phyloP scores from a whole-genome alignment of 495 filamentous ascomycete genomes.

The Penicillium waksmanii region DNA sequence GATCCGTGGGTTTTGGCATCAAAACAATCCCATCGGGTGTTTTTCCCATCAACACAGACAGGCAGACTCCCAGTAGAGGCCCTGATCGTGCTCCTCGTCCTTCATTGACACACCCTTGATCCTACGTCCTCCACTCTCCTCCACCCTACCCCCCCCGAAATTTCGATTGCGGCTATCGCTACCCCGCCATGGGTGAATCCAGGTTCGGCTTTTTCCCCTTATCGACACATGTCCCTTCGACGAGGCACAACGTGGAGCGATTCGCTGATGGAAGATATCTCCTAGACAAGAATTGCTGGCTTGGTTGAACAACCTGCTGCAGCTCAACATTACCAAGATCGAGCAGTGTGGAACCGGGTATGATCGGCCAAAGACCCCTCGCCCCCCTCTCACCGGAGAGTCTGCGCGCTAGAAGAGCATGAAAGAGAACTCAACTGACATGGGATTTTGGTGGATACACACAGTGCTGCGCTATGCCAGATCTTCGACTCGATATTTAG shows the following conservation, averaged over 20 bases:
- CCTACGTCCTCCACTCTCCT: conserved; percentile 1
- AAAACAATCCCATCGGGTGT: conserved; percentile 41
- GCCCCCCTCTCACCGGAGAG: conserved; percentile 3
- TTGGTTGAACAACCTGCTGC: conserved; percentile 97
- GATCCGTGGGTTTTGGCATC: conserved; percentile 50
- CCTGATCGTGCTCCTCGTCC: conserved; percentile 18
- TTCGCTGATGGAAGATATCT: conserved; percentile 10
- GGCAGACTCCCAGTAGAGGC: conserved; percentile 24
- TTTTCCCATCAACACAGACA: conserved; percentile 36
- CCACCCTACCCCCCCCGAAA: conserved; percentile 1
- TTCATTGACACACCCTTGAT: background rate
- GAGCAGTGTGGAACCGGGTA: conserved; percentile 99
- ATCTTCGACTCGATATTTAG: conserved; percentile 96
- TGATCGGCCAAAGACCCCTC: conserved; percentile 43
- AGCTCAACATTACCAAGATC: conserved; percentile 96
- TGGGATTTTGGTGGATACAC: conserved; percentile 5
- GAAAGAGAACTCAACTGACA: conserved; percentile 26
- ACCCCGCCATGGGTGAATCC: conserved; percentile 61
- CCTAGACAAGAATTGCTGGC: conserved; percentile 90
- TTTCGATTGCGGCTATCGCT: conserved; percentile 22
- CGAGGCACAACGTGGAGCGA: background rate
- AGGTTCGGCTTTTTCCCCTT: conserved; percentile 44
- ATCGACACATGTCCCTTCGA: conserved; percentile 17
- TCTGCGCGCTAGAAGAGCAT: background rate
- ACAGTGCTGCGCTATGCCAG: conserved; percentile 92